Conservation (phyloP, 225 moss, liverwort and hornwort genomes). For the Pleurozium schreberi region DNA sequence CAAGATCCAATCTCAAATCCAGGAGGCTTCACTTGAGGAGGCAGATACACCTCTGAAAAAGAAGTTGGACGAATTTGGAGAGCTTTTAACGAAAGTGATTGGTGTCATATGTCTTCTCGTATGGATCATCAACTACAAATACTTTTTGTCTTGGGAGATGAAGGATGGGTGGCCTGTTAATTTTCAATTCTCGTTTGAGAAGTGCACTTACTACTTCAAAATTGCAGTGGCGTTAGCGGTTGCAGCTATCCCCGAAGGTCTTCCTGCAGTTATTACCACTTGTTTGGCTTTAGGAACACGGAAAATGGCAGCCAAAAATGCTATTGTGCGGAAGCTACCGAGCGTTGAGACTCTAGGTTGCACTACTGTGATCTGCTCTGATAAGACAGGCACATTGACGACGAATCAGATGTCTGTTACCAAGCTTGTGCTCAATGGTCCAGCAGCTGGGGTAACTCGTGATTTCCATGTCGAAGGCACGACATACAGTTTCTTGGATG, state of each 20-base stretch:
- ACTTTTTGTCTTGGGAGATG: constrained; percentile 80
- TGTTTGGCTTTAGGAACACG: constrained; percentile 87
- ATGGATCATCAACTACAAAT: constrained; percentile 95
- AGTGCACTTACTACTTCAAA: constrained; percentile 97
- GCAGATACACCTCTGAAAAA: constrained; percentile 84
- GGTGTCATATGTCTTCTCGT: constrained; percentile 86
- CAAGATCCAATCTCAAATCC: constrained; percentile 92
- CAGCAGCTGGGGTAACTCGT: constrained; percentile 45
- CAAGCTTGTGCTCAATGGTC: constrained; percentile 66
- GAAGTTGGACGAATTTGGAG: constrained; percentile 90
- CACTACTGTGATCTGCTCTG: constrained; percentile 93
- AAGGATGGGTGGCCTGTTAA: constrained; percentile 53
- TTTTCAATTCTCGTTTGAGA: constrained; percentile 73
- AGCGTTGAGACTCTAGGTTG: constrained; percentile 94
- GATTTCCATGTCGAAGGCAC: constrained; percentile 85
- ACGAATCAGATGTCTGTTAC: constrained; percentile 98
- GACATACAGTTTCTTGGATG: constrained; percentile 69
- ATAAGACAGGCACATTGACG: constrained; percentile 92
- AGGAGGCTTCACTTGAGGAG: constrained; percentile 83
- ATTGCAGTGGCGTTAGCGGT: constrained; percentile 95
- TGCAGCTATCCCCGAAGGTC: constrained; percentile 91
- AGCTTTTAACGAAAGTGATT: constrained; percentile 77
- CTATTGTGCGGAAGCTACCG: constrained; percentile 89
- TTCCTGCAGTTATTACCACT: constrained; percentile 93
- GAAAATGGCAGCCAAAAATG: constrained; percentile 96